Percentiles rank a stretch among this genome's conserved stretches.
phyloP scores from a whole-genome alignment of 129 eudicot genomes.

The Artemisia argyi region DNA sequence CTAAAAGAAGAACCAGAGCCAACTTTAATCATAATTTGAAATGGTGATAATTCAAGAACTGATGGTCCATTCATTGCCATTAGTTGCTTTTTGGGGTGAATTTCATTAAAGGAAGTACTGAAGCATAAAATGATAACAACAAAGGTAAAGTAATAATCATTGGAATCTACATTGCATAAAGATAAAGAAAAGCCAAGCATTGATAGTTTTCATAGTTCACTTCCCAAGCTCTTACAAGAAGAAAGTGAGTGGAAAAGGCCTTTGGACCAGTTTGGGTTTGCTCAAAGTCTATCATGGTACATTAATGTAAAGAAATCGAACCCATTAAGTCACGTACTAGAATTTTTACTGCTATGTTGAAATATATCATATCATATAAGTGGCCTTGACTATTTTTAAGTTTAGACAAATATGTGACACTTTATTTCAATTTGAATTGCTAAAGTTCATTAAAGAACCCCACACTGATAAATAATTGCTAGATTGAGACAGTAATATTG shows the following conservation, averaged over 20 bases:
- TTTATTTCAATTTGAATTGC: not conserved
- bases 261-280: slow-evolving; percentile 37
- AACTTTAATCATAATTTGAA: slow-evolving; percentile 43
- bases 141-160: slow-evolving; percentile 46
- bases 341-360: slow-evolving; percentile 7
- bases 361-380: slow-evolving; percentile 24
- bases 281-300: slow-evolving; percentile 32
- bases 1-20: slow-evolving; percentile 38
- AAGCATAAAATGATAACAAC: slow-evolving; percentile 49
- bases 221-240: slow-evolving; percentile 41
- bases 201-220: slow-evolving; percentile 48
- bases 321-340: slow-evolving; percentile 11
- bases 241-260: slow-evolving; percentile 42
- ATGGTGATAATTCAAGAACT: slow-evolving; percentile 43
- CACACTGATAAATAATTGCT: not conserved
- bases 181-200: slow-evolving; percentile 46
- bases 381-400: not conserved
- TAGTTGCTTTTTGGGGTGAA: slow-evolving; percentile 44
- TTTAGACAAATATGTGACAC: not conserved
- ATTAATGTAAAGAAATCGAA: slow-evolving; percentile 19
- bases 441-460: not conserved
- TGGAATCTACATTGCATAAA: slow-evolving; percentile 52
- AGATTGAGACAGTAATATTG: not conserved
- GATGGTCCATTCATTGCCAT: slow-evolving; percentile 49
- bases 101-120: slow-evolving; percentile 47